Evolutionary conservation across 768 basidiomycete genomes (phyloP), one percentile per base, ranked within the genome.

Genomic region (Kondoa malvinella): DNA sequence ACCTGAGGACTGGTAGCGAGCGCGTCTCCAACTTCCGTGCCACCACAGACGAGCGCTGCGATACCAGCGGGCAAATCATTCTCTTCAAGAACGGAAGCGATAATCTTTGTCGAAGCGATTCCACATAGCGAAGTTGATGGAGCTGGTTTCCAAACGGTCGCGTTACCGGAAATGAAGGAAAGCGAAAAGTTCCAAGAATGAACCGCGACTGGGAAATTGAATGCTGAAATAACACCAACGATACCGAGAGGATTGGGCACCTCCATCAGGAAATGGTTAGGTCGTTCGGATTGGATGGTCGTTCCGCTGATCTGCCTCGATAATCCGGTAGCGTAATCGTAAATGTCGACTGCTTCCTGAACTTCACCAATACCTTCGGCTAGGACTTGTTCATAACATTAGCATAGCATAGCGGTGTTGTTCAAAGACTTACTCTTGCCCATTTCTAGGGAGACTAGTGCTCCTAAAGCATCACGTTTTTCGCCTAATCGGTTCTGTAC

Each of bases 191-290:
- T 96, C 92, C 92, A 91, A 50, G 40, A 50, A 50, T 50, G 90
- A 57, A 92, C 89, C 34, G 91, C 91, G 57, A 89, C 85, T 12
- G 94, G 94, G 76, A 96, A 97, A 77, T 97, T 97, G 81, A 95
- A 96, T 0, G 94, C 94, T 26, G 89, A 87, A 64, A 97, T 64
- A 25, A 72, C 70, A 14, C 73, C 83, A 8, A 87, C 80, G 1
- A 85, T 80, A 12, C 86, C 86, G 0, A 96, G 81, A 26, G 94
- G 92, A 76, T 95, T 95, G 8, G 92, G 88, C 2, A 94, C 89
- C 91, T 76, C 58, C 56, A 67, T 69, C 1, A 69, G 50, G 21
- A 69, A 69, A 57, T 75, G 73, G 57, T 70, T 65, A 58, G 56
- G 2, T 34, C 15, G 25, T 56, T 40, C 27, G 31, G 40, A 50